A percentile compares a stretch with the other conserved stretches of the same genome.
These are phyloP conservation scores for Talaromyces ruber DNA, from an alignment of 495 filamentous ascomycete species.

Conservation along the genomic window DNA sequence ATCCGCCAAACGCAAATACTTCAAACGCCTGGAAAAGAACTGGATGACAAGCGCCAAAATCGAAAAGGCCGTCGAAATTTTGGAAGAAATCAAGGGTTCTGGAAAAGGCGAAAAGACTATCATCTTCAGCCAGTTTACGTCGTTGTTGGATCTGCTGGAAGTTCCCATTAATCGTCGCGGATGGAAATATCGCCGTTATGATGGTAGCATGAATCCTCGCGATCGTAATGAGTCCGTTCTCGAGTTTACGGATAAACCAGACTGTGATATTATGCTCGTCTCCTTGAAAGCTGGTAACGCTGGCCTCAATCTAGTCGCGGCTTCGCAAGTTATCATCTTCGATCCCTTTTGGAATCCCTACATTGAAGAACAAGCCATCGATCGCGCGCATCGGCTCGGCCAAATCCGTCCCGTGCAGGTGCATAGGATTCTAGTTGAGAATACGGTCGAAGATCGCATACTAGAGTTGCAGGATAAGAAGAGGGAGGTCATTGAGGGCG, in stretches of 20 bases:
- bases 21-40: slow-evolving; percentile 53
- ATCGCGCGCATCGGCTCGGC: slow-evolving; percentile 86
- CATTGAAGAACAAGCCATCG: slow-evolving; percentile 90
- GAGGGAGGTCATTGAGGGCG: slow-evolving; percentile 64
- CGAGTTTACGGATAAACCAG: slow-evolving; percentile 58
- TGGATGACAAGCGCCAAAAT: slow-evolving; percentile 76
- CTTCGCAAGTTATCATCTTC: slow-evolving; percentile 80
- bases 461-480: slow-evolving; percentile 79
- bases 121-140: slow-evolving; percentile 89
- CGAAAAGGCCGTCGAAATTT: slow-evolving; percentile 62
- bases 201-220: slow-evolving; percentile 68
- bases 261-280: slow-evolving; percentile 72
- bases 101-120: slow-evolving; percentile 67
- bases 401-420: slow-evolving; percentile 68
- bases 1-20: slow-evolving; percentile 57
- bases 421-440: slow-evolving; percentile 67
- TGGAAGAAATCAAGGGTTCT: slow-evolving; percentile 40
- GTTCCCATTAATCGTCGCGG: slow-evolving; percentile 63
- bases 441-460: slow-evolving; percentile 88
- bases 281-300: slow-evolving; percentile 89
- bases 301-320: slow-evolving; percentile 81
- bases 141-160: slow-evolving; percentile 85
- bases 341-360: slow-evolving; percentile 98
- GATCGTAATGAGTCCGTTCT: slow-evolving; percentile 64
- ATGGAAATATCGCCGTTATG: slow-evolving; percentile 68